A percentile compares a stretch with the other conserved stretches of the same genome.
Conservation (phyloP, 1,284 basidiomycete species). For the Austroboletus novae-zelandiae region DNA sequence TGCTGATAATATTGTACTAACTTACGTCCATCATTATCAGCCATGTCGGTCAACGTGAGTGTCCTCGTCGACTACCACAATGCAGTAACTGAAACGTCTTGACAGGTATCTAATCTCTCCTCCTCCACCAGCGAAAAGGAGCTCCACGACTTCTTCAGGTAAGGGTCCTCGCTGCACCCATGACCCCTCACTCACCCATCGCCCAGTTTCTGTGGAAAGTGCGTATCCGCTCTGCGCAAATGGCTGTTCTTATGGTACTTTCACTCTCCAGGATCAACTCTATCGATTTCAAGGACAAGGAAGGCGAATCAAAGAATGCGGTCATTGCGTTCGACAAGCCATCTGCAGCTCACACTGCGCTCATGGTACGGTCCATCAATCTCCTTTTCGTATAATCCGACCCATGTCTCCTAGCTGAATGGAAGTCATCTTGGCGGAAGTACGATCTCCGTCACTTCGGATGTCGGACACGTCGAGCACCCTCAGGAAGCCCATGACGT, state of each 20-base stretch:
- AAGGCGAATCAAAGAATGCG: constrained; percentile 40
- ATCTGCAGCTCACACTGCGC: constrained; percentile 75
- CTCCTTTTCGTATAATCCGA: neutral
- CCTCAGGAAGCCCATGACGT: constrained; percentile 43
- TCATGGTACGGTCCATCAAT: constrained; percentile 50
- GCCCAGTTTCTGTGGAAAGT: constrained; percentile 75
- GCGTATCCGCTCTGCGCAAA: constrained; percentile 18
- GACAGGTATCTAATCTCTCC: constrained; percentile 64
- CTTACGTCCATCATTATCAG: neutral
- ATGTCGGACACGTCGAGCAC: constrained; percentile 43
- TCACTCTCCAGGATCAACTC: constrained; percentile 50
- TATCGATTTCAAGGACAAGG: constrained; percentile 51
- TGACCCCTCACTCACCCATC: constrained; percentile 9
- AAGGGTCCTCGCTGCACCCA: constrained; percentile 10
- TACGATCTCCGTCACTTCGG: constrained; percentile 61
- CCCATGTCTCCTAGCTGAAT: constrained; percentile 51
- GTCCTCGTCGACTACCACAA: neutral
- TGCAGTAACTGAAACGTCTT: neutral
- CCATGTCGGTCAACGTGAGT: constrained; percentile 29
- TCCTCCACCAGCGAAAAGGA: constrained; percentile 57
- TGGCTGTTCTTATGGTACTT: neutral
- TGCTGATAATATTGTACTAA: too few species aligned
- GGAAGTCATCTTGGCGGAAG: constrained; percentile 68
- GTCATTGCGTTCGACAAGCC: constrained; percentile 72
- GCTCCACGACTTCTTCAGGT: constrained; percentile 79